These are phyloP conservation scores for Arthrobotrys megalospora DNA, from an alignment of 2,329 filamentous ascomycete species.

Conservation along the genomic window DNA sequence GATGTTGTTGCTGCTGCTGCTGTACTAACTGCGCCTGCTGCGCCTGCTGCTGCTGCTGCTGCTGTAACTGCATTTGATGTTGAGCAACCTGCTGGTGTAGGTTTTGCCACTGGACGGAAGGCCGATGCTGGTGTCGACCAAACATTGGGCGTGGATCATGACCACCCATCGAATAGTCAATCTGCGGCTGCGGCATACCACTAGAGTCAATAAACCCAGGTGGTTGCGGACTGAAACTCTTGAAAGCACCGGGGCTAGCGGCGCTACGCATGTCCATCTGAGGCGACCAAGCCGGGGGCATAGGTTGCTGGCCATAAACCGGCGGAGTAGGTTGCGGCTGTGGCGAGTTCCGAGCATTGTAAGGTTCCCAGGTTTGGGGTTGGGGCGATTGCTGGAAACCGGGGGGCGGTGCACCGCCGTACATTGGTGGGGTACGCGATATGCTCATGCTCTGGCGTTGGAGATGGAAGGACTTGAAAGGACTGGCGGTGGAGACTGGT, in stretches of 20 bases:
- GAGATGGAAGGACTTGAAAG: slow-evolving; percentile 63
- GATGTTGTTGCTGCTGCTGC: slow-evolving; percentile 54
- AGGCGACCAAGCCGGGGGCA: slow-evolving; percentile 52
- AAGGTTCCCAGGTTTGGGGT: slow-evolving; percentile 63
- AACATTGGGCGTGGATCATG: slow-evolving; percentile 59
- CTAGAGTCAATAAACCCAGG: slow-evolving; percentile 57
- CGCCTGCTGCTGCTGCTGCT: slow-evolving; percentile 50
- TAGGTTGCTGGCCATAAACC: slow-evolving; percentile 53
- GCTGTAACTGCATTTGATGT: slow-evolving; percentile 46
- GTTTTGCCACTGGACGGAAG: slow-evolving; percentile 59
- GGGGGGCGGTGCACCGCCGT: slow-evolving; percentile 37
- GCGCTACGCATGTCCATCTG: slow-evolving; percentile 48
- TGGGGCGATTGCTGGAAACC: slow-evolving; percentile 57
- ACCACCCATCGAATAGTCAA: slow-evolving; percentile 55
- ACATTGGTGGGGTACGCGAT: slow-evolving; percentile 62
- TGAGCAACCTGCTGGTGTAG: slow-evolving; percentile 52
- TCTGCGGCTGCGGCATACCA: slow-evolving; percentile 45
- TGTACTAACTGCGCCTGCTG: slow-evolving; percentile 61
- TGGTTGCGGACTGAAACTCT: slow-evolving; percentile 60
- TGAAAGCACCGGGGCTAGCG: slow-evolving; percentile 31
- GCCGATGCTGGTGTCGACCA: slow-evolving; percentile 56
- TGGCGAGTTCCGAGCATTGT: slow-evolving; percentile 61
- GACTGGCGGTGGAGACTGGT: slow-evolving; percentile 60
- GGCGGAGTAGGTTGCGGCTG: slow-evolving; percentile 63
- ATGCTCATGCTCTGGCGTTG: slow-evolving; percentile 64